These are phyloP conservation scores for Daldinia bambusicola DNA, from an alignment of 495 filamentous ascomycete genomes.

Conservation along the genomic window DNA sequence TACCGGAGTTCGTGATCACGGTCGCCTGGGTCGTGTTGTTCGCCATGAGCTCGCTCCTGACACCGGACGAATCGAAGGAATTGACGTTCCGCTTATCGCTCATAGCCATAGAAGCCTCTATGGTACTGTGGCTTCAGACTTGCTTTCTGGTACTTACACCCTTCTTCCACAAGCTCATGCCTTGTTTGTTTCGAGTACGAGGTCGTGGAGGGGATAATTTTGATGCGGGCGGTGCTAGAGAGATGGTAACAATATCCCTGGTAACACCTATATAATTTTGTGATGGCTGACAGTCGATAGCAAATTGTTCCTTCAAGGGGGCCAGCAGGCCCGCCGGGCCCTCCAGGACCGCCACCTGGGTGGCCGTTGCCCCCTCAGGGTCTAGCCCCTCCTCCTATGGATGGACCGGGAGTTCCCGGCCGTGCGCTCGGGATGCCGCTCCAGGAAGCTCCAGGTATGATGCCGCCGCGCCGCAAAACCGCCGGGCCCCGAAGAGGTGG, in stretches of 20 bases:
- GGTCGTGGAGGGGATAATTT: background rate
- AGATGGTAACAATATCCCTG: constrained; percentile 17
- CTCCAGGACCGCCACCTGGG: background rate
- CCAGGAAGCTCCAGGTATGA: background rate
- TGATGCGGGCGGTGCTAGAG: constrained; percentile 3
- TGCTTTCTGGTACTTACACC: constrained; percentile 29
- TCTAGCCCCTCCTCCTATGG: background rate
- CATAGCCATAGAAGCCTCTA: constrained; percentile 37
- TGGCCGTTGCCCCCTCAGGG: background rate
- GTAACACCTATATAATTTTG: background rate
- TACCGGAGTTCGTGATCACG: constrained; percentile 28
- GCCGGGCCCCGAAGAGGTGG: background rate
- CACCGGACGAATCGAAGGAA: constrained; percentile 26
- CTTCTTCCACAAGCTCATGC: constrained; percentile 31
- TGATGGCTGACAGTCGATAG: constrained; percentile 13
- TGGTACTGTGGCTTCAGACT: constrained; percentile 40
- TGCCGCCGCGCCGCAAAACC: background rate
- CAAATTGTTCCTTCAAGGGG: background rate
- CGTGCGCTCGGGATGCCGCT: constrained; percentile 2
- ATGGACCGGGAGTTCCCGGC: constrained; percentile 3
- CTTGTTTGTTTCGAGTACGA: constrained; percentile 23
- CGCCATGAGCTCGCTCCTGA: background rate
- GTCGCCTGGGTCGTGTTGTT: constrained; percentile 29
- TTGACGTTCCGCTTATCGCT: constrained; percentile 20
- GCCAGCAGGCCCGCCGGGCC: background rate